Evolutionary conservation across 176 grass and related monocot species (phyloP).

Genomic region (Oryza nivara): DNA sequence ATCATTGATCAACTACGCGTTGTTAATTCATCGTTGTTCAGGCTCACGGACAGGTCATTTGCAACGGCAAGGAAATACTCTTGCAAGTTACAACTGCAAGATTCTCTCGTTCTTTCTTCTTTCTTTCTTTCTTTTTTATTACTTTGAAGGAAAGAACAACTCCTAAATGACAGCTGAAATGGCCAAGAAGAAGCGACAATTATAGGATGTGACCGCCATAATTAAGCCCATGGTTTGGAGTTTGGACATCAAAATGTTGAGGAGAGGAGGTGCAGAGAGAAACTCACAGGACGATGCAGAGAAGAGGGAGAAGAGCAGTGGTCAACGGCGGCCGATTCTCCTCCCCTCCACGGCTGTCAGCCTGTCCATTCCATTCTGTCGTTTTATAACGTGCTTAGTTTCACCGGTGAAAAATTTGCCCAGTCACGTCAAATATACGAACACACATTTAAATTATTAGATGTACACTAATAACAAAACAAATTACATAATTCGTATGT

Average conservation of each 20-base stretch:
- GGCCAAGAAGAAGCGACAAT: neutral
- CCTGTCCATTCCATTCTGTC: neutral
- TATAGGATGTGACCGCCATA: neutral
- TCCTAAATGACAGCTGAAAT: neutral
- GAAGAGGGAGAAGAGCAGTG: neutral
- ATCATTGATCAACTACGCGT: neutral
- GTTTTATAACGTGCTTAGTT: neutral
- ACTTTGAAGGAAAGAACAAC: neutral
- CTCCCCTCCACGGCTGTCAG: neutral
- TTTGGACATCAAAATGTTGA: neutral
- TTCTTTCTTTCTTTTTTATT: neutral
- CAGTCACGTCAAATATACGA: too few species aligned
- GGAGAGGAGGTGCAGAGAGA: neutral
- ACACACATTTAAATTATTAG: too few species aligned
- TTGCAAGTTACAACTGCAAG: neutral
- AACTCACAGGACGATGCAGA: slow-evolving; percentile 9
- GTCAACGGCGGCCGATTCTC: neutral
- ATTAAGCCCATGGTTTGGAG: neutral
- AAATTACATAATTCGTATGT: too few species aligned
- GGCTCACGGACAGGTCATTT: neutral
- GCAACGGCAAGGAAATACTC: neutral
- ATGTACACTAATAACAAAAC: too few species aligned
- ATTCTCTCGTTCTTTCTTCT: neutral
- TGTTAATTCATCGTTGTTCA: neutral
- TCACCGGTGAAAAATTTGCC: too few species aligned